phyloP scores from a whole-genome alignment of 352 stramenopile genomes.

The Pythium utonaiense region DNA sequence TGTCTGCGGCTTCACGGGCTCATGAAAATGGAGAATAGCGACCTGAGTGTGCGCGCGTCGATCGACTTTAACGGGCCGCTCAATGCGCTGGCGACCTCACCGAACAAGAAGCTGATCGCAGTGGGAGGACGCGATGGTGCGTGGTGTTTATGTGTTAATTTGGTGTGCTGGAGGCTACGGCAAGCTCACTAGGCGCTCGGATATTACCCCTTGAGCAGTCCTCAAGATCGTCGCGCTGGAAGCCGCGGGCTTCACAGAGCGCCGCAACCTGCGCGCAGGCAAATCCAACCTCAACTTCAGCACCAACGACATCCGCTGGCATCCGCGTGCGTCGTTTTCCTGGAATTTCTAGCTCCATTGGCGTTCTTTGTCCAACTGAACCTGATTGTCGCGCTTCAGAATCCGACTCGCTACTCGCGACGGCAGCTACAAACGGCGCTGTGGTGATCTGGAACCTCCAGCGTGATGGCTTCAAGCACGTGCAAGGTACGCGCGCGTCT shows the following conservation, averaged over 20 bases:
- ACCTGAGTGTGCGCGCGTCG: conserved; percentile 66
- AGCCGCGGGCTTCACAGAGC: conserved; percentile 70
- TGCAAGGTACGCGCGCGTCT: conserved; percentile 51
- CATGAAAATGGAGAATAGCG: conserved; percentile 37
- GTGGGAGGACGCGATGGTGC: conserved; percentile 81
- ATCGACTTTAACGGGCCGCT: conserved; percentile 86
- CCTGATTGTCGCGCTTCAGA: conserved; percentile 33
- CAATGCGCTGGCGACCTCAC: conserved; percentile 80
- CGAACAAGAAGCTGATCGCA: conserved; percentile 76
- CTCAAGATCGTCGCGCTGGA: conserved; percentile 84
- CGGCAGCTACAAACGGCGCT: conserved; percentile 77
- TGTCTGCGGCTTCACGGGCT: no score
- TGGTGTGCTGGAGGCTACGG: neutral
- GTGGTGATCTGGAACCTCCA: conserved; percentile 89
- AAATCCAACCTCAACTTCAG: conserved; percentile 87
- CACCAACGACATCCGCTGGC: conserved; percentile 88
- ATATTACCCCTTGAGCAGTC: conserved; percentile 32
- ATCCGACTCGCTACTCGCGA: conserved; percentile 79
- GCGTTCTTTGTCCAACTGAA: no score
- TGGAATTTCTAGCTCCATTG: no score
- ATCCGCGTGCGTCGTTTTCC: conserved; percentile 53
- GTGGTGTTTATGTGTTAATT: neutral
- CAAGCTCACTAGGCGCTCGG: neutral
- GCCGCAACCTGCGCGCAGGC: conserved; percentile 78
- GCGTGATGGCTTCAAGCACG: conserved; percentile 83